Percentiles rank a stretch among this genome's conserved stretches.
Conservation (phyloP, 352 stramenopile genomes). For the Globisporangium abappressorium region DNA sequence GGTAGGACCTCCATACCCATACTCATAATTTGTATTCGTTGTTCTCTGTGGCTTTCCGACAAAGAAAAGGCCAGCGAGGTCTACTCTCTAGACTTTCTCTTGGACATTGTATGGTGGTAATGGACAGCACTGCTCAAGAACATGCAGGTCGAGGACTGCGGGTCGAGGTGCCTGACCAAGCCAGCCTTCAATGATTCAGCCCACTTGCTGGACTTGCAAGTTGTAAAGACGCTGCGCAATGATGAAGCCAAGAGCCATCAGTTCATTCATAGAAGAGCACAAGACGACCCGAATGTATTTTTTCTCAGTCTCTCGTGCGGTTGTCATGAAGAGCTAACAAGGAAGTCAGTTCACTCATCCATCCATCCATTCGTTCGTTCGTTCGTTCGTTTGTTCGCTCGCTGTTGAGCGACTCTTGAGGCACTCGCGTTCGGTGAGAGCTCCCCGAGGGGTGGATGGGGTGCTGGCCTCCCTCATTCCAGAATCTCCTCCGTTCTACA, state of each 20-base stretch:
- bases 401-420: background rate
- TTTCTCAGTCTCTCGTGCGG: background rate
- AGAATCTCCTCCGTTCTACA: background rate
- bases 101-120: background rate
- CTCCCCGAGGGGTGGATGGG: background rate
- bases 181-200: background rate
- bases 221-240: background rate
- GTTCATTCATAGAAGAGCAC: too few relatives aligned
- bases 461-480: background rate
- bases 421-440: background rate
- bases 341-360: background rate
- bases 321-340: background rate
- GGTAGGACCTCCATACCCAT: background rate
- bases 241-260: background rate
- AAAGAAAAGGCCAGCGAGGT: background rate
- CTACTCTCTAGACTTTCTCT: background rate
- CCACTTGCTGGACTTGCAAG: background rate
- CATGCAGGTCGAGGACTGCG: background rate
- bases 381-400: background rate
- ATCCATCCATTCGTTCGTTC: background rate
- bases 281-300: background rate
- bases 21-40: background rate
- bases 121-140: background rate
- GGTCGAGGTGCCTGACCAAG: background rate
- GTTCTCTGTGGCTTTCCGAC: background rate